Percentiles rank a stretch among this genome's conserved stretches.
Conservation (phyloP, 805 yeast species). For the Sporopachydermia quercuum region DNA sequence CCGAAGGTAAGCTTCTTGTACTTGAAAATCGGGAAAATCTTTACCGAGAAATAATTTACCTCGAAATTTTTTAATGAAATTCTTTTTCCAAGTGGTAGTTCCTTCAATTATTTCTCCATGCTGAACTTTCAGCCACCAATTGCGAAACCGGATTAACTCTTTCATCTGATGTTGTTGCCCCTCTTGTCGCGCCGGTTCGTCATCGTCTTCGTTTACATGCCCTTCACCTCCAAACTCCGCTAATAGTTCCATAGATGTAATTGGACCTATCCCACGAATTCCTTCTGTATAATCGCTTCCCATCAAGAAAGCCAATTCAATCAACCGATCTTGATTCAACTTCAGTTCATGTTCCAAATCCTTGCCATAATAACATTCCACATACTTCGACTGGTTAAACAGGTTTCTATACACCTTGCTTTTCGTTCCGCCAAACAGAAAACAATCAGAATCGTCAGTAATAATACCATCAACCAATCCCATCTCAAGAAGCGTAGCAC, state of each 20-base stretch:
- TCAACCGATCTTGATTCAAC: slow-evolving; percentile 44
- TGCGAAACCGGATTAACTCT: slow-evolving; percentile 20
- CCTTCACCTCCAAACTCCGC: slow-evolving; percentile 61
- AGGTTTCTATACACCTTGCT: slow-evolving; percentile 65
- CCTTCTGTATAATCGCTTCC: slow-evolving; percentile 97
- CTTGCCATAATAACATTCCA: slow-evolving; percentile 58
- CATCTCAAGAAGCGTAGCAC: slow-evolving; percentile 62
- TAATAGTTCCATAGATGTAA: slow-evolving; percentile 73
- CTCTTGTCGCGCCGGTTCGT: slow-evolving; percentile 7
- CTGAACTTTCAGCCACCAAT: slow-evolving; percentile 44
- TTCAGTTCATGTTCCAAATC: slow-evolving; percentile 54
- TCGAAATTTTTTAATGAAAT: slow-evolving; percentile 38
- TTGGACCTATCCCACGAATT: slow-evolving; percentile 86
- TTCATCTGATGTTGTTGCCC: slow-evolving; percentile 5
- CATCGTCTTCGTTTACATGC: slow-evolving; percentile 11
- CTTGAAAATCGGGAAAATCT: slow-evolving; percentile 54
- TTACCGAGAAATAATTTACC: slow-evolving; percentile 42
- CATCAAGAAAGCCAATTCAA: slow-evolving; percentile 66
- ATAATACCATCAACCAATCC: slow-evolving; percentile 85
- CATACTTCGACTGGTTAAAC: slow-evolving; percentile 87
- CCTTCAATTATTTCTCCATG: slow-evolving; percentile 23
- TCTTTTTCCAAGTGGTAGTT: slow-evolving; percentile 37
- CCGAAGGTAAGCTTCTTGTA: slow-evolving; percentile 54
- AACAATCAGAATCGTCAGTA: slow-evolving; percentile 96
- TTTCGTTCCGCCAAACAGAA: slow-evolving; percentile 74